These are phyloP conservation scores for Pisolithus orientalis DNA, from an alignment of 768 basidiomycete species.

Conservation along the genomic window DNA sequence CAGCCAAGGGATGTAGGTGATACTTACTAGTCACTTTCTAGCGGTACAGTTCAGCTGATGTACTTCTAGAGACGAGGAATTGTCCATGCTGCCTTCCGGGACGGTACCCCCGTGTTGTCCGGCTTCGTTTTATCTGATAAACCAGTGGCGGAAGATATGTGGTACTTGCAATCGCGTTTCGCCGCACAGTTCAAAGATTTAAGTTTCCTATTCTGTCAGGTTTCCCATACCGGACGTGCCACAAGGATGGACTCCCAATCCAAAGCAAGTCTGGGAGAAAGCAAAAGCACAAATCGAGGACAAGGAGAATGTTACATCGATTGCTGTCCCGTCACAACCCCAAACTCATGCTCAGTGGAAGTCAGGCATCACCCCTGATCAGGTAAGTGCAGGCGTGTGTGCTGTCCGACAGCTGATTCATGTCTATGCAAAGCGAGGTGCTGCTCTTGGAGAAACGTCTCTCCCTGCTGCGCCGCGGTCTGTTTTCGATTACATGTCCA, in stretches of 20 bases:
- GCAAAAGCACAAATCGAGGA: conserved; percentile 31
- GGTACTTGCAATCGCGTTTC: conserved; percentile 36
- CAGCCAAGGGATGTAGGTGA: conserved; percentile 9
- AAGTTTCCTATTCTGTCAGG: conserved; percentile 38
- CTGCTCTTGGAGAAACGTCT: conserved; percentile 75
- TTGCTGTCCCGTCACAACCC: conserved; percentile 15
- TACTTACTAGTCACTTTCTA: not conserved
- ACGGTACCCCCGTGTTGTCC: conserved; percentile 65
- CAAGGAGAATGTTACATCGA: conserved; percentile 39
- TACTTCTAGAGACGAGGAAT: conserved; percentile 13
- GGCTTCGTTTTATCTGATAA: conserved; percentile 72
- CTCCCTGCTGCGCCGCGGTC: conserved; percentile 67
- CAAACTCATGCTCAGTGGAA: conserved; percentile 48
- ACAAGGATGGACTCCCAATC: conserved; percentile 79
- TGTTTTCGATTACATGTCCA: conserved; percentile 91
- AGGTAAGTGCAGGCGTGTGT: conserved; percentile 42
- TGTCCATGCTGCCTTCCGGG: conserved; percentile 46
- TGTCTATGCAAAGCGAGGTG: conserved; percentile 55
- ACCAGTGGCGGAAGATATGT: conserved; percentile 64
- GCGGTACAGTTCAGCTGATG: conserved; percentile 11
- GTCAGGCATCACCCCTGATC: conserved; percentile 57
- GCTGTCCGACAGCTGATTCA: conserved; percentile 4
- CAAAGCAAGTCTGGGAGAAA: conserved; percentile 64
- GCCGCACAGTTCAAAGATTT: conserved; percentile 7
- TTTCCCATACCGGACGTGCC: conserved; percentile 83